Conservation (phyloP, 176 grass and related monocot genomes). For the Phyllostachys edulis region DNA sequence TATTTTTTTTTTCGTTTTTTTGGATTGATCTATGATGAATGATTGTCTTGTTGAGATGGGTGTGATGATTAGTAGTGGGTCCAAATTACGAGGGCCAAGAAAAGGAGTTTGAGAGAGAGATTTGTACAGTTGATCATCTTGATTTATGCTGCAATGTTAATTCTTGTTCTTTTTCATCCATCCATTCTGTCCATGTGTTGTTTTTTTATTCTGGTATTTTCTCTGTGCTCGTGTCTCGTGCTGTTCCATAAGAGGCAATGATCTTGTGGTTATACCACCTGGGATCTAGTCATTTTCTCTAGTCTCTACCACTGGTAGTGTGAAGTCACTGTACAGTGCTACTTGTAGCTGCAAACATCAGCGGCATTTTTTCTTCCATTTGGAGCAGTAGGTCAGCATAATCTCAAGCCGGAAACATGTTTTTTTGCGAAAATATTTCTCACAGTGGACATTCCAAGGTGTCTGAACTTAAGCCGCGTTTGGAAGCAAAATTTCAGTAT, state of each 20-base stretch:
- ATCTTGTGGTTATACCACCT: not conserved
- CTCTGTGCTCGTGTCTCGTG: not conserved
- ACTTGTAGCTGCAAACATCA: not conserved
- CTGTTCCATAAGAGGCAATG: not conserved
- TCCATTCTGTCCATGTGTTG: not conserved
- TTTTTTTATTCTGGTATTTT: not conserved
- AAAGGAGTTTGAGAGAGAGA: conserved; percentile 12
- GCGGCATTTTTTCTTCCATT: not conserved
- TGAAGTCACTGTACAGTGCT: not conserved
- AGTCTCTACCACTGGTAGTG: not conserved
- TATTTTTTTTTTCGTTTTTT: conserved; percentile 1
- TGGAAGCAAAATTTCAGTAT: not conserved
- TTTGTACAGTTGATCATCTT: conserved; percentile 57
- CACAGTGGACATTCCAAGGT: not conserved
- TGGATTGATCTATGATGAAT: conserved; percentile 47
- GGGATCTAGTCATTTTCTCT: not conserved
- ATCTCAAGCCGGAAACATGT: not conserved
- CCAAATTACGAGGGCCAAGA: conserved; percentile 40
- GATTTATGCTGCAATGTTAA: conserved; percentile 40
- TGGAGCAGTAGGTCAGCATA: not conserved
- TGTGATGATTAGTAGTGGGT: conserved; percentile 52
- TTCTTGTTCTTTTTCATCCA: not conserved
- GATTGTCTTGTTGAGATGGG: conserved; percentile 55
- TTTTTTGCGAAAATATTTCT: not conserved
- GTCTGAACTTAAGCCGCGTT: not conserved